These are phyloP conservation scores for Deakozyma indianensis DNA, from an alignment of 805 yeast genomes.

Conservation along the genomic window DNA sequence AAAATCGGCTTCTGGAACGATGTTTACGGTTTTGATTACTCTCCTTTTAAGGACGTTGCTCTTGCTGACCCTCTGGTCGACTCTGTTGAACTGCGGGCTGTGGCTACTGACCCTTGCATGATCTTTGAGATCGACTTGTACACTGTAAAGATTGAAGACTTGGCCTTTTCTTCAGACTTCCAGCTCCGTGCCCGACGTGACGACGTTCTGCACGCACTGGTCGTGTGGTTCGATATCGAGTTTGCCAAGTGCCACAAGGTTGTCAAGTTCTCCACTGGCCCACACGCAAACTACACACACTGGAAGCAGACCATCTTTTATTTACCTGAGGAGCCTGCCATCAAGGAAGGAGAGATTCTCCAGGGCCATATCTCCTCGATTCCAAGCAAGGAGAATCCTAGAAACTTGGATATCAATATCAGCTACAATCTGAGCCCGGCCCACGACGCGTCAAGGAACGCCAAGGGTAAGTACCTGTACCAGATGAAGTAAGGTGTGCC, in stretches of 20 bases:
- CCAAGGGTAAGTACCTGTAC: not conserved
- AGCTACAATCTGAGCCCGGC: slow-evolving; percentile 28
- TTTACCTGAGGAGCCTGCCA: slow-evolving; percentile 62
- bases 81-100: slow-evolving; percentile 67
- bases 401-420: slow-evolving; percentile 79
- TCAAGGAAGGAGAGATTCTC: slow-evolving; percentile 62
- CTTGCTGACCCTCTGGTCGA: slow-evolving; percentile 93
- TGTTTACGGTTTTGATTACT: slow-evolving; percentile 91
- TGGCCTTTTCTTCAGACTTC: slow-evolving; percentile 64
- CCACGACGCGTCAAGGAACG: not conserved
- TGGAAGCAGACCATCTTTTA: slow-evolving; percentile 98
- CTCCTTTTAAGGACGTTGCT: slow-evolving; percentile 77
- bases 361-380: slow-evolving; percentile 57
- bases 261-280: slow-evolving; percentile 82
- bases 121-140: slow-evolving; percentile 78
- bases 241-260: slow-evolving; percentile 43
- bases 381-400: slow-evolving; percentile 67
- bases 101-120: slow-evolving; percentile 58
- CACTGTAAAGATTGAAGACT: slow-evolving; percentile 70
- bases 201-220: slow-evolving; percentile 76
- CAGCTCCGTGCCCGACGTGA: slow-evolving; percentile 57
- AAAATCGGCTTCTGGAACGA: slow-evolving; percentile 91
- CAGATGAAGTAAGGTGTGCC: not conserved
- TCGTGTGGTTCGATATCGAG: slow-evolving; percentile 90
- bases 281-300: slow-evolving; percentile 87